These are phyloP conservation scores for Drechslerella coelobrocha DNA, from an alignment of 2,329 filamentous ascomycete species.

Conservation along the genomic window DNA sequence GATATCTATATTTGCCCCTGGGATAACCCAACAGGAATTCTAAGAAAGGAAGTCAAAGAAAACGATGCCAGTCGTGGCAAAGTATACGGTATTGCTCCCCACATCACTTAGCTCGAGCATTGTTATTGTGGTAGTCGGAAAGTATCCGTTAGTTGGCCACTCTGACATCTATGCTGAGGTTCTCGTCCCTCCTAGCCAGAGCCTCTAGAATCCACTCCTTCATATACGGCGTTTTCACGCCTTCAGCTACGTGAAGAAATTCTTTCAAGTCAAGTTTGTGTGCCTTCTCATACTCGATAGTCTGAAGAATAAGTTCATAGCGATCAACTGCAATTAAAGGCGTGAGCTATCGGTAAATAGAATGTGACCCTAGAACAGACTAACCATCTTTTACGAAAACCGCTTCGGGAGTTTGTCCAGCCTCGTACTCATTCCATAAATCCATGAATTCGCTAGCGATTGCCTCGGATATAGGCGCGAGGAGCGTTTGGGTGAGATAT, in stretches of 20 bases:
- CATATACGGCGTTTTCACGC: constrained; percentile 77
- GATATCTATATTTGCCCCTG: constrained; percentile 46
- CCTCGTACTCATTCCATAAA: constrained; percentile 96
- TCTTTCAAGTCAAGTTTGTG: constrained; percentile 79
- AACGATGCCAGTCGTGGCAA: constrained; percentile 29
- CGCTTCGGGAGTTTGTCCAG: constrained; percentile 80
- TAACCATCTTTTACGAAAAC: constrained; percentile 82
- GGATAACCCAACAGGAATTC: constrained; percentile 38
- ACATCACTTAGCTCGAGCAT: constrained; percentile 17
- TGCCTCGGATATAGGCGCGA: constrained; percentile 78
- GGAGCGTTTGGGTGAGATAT: constrained; percentile 75
- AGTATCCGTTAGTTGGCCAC: constrained; percentile 33
- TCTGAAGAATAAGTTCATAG: constrained; percentile 91
- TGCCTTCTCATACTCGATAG: constrained; percentile 90
- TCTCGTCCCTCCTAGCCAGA: constrained; percentile 71
- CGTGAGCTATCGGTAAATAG: neutral
- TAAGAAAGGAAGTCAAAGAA: constrained; percentile 38
- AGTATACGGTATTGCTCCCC: constrained; percentile 24
- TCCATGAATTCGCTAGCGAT: constrained; percentile 74
- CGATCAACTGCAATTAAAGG: constrained; percentile 72
- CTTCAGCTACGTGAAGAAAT: constrained; percentile 78
- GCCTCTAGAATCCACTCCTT: constrained; percentile 79
- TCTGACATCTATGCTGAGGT: constrained; percentile 8
- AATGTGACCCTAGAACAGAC: neutral
- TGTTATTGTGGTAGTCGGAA: constrained; percentile 22